Conservation (phyloP, 305 asterid genomes). For the Solanum hybrid region DNA sequence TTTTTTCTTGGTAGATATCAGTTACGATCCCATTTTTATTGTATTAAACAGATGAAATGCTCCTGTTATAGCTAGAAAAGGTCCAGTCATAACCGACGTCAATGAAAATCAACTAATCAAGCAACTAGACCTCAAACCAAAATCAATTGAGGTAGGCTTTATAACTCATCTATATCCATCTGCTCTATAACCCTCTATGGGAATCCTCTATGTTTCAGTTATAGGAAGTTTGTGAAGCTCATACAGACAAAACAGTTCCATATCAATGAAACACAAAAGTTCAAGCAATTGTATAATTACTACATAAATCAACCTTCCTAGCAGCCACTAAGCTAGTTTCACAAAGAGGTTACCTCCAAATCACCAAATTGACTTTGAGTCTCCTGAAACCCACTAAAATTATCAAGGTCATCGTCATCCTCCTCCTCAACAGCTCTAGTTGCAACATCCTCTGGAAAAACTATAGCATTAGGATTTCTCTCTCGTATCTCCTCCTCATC, state of each 20-base stretch:
- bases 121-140: not conserved
- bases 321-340: not conserved
- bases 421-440: conserved; percentile 30
- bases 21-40: not conserved
- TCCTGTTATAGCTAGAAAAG: not conserved
- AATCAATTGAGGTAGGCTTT: not conserved
- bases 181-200: not conserved
- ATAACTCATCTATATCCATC: not conserved
- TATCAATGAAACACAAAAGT: not conserved
- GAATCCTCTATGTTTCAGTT: not conserved
- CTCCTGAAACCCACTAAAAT: conserved; percentile 57
- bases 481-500: conserved; percentile 54
- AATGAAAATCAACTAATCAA: not conserved
- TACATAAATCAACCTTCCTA: not conserved
- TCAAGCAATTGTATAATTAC: not conserved
- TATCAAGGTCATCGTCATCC: conserved; percentile 59
- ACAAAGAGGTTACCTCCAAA: conserved; percentile 42
- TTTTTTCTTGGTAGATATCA: not conserved
- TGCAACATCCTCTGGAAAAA: conserved; percentile 2
- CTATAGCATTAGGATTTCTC: conserved; percentile 19
- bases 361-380: conserved; percentile 59
- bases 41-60: not conserved
- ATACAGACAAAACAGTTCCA: not conserved
- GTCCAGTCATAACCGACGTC: not conserved
- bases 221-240: not conserved